Base-by-base conservation (phyloP, 2,329 filamentous ascomycete species). In the Exophiala sp. region DNA sequence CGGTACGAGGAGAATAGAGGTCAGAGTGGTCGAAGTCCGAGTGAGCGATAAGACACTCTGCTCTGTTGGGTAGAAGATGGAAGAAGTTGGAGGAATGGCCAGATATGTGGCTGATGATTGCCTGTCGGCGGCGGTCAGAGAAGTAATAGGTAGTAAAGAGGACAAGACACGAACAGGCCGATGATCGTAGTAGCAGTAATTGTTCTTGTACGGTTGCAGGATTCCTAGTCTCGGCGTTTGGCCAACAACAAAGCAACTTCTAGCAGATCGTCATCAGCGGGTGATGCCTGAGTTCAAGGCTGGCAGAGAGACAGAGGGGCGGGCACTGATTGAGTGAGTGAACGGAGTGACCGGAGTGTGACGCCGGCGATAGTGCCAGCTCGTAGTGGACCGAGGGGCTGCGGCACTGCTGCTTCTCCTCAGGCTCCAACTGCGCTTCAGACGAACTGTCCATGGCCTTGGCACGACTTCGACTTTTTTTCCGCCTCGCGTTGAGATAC, bases 381-480 rank as follows among this genome's bases (percentile, higher is more conserved):
- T 27, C 10, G 6, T 5, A 10, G 5, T 5, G 24, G 24, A 27
- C 24, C 24, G 24, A 27, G 24, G 24, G 24, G 24, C 24, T 6
- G 24, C 24, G 24, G 24, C 10, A 10, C 24, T 10, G 24, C 24
- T 27, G 24, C 24, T 27, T 27, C 10, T n/a, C n/a, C n/a, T n/a
- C n/a, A n/a, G n/a, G n/a, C n/a, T n/a, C n/a, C 24, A 5, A 27
- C 6, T 27, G 24, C 24, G 24, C 6, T 10, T 5, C 24, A 27
- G 24, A 10, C 2, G 6, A 16, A n/a, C 30, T 34, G 30, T 13
- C 11, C 30, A 16, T 64, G 5, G 68, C 64, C 11, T 63, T 57
- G 41, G 34, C 34, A 65, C 46, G 1, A 66, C 69, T 55, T 69
- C 65, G 32, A 63, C 60, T 19, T 62, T 29, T n/a, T 2, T 55